Percentiles rank a stretch among this genome's conserved stretches.
phyloP scores from a whole-genome alignment of 208 protist species.

The Herpetomonas samuelpessoai region DNA sequence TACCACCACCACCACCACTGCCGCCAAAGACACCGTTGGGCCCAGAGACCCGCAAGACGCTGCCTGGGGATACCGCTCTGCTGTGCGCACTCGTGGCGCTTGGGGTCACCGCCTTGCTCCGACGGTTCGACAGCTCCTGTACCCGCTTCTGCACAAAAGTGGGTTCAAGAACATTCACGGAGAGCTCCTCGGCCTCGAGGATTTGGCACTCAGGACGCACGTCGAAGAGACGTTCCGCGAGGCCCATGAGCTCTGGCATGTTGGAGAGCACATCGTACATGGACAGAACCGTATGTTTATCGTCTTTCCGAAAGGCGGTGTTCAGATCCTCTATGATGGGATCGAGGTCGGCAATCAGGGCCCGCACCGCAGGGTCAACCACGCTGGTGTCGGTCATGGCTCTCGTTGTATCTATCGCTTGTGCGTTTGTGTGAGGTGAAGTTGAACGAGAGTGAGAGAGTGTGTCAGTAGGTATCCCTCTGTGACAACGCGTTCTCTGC shows the following conservation, averaged over 20 bases:
- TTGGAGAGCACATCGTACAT: constrained; percentile 72
- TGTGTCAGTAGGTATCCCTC: too few species aligned
- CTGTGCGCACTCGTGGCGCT: neutral
- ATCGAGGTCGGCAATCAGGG: constrained; percentile 11
- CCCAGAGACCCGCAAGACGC: neutral
- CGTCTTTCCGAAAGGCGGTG: constrained; percentile 38
- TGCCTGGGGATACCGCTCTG: neutral
- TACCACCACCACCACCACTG: too few species aligned
- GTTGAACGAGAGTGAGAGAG: too few species aligned
- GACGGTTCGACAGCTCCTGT: constrained; percentile 17
- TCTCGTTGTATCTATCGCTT: too few species aligned
- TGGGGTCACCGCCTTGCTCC: neutral
- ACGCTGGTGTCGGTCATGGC: neutral
- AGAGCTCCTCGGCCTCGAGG: constrained; percentile 23
- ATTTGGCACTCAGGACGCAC: constrained; percentile 26
- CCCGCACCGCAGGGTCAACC: constrained; percentile 8
- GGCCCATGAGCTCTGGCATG: constrained; percentile 26
- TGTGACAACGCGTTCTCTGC: too few species aligned
- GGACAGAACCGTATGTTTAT: constrained; percentile 63
- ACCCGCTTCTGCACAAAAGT: constrained; percentile 33
- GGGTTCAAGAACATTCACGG: constrained; percentile 36
- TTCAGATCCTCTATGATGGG: constrained; percentile 17
- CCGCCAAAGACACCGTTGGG: neutral
- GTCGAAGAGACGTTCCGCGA: constrained; percentile 20
- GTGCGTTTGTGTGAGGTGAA: too few species aligned